phyloP scores from a whole-genome alignment of 306 rosid species.

The Trifolium dubium region DNA sequence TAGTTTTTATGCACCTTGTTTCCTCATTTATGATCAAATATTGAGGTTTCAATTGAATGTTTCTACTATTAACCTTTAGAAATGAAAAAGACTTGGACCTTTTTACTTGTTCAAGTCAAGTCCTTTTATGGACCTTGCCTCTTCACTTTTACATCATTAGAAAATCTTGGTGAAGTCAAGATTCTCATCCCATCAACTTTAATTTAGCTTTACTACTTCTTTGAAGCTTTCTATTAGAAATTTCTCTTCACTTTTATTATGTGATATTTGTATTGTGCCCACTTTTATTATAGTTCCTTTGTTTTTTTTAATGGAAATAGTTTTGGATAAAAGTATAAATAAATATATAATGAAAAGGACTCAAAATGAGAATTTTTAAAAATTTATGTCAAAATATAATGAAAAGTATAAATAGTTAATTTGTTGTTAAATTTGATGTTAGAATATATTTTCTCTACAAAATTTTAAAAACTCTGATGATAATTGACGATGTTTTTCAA shows the following conservation, averaged over 20 bases:
- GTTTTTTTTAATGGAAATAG: too few species aligned
- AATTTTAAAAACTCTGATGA: too few species aligned
- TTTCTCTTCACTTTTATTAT: not conserved
- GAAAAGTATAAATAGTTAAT: too few species aligned
- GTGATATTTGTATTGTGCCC: too few species aligned
- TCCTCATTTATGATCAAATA: slow-evolving; percentile 3
- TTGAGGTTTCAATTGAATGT: slow-evolving; percentile 28
- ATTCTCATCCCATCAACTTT: slow-evolving; percentile 50
- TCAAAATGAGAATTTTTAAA: too few species aligned
- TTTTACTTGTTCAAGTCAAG: slow-evolving; percentile 43
- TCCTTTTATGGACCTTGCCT: slow-evolving; percentile 39
- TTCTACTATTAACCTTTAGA: slow-evolving; percentile 37
- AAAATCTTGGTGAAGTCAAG: slow-evolving; percentile 48
- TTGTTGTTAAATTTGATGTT: too few species aligned
- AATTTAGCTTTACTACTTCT: slow-evolving; percentile 28
- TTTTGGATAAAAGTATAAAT: too few species aligned
- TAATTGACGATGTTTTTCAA: too few species aligned
- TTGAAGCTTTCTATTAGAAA: slow-evolving; percentile 32
- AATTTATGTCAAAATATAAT: too few species aligned
- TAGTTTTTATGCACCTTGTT: not conserved
- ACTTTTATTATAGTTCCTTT: too few species aligned
- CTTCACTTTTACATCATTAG: slow-evolving; percentile 46
- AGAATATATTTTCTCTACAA: too few species aligned
- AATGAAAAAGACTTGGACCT: slow-evolving; percentile 42
- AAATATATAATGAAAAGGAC: too few species aligned